Conservation (phyloP, 495 filamentous ascomycete genomes). For the Choiromyces venosus region DNA sequence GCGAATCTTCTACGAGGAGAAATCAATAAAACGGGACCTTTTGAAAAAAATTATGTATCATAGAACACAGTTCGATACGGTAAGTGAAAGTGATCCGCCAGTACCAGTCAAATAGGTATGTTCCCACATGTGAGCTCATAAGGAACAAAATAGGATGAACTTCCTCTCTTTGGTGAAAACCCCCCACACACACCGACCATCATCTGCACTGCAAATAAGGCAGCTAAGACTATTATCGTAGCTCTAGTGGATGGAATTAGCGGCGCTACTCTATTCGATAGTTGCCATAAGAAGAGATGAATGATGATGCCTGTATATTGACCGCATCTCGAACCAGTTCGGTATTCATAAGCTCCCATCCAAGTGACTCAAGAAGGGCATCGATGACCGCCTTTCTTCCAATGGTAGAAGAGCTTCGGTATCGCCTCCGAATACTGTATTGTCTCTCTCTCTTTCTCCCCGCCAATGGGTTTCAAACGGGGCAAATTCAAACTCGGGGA, state of each 20-base stretch:
- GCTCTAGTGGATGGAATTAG: not conserved
- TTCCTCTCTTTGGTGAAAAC: not conserved
- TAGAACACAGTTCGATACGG: not conserved
- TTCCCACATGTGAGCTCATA: not conserved
- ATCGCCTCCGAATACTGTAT: not conserved
- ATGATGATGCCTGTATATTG: not conserved
- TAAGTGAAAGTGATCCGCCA: not conserved
- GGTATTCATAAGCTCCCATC: not conserved
- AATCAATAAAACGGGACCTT: not conserved
- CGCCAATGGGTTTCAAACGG: not conserved
- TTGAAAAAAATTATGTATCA: not conserved
- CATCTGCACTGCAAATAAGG: not conserved
- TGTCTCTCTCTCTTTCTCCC: not conserved
- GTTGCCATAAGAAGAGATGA: not conserved
- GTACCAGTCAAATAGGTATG: not conserved
- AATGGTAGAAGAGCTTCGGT: not conserved
- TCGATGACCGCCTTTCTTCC: not conserved
- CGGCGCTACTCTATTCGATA: not conserved
- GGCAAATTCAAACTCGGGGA: not conserved
- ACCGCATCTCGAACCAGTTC: not conserved
- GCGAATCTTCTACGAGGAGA: not conserved
- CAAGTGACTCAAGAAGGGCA: not conserved
- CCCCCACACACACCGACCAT: not conserved
- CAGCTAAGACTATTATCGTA: not conserved
- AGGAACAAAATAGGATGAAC: not conserved